These are phyloP conservation scores for Somion occarium DNA, from an alignment of 1,284 basidiomycete species.

Conservation along the genomic window DNA sequence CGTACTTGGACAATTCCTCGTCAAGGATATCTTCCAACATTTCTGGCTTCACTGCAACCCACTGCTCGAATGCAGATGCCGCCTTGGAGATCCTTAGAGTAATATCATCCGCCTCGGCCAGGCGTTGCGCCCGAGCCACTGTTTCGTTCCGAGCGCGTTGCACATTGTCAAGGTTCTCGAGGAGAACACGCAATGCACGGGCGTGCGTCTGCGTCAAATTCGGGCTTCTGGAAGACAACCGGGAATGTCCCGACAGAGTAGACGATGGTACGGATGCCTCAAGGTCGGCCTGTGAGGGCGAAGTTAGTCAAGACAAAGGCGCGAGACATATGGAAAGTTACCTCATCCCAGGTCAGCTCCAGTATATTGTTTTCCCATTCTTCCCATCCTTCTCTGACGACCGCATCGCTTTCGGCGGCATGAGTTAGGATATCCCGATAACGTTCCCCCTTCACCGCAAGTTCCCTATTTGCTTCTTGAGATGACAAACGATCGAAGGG, in stretches of 20 bases:
- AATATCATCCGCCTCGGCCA: conserved; percentile 75
- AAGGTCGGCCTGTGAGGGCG: conserved; percentile 51
- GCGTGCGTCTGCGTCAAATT: conserved; percentile 53
- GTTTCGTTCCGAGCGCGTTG: conserved; percentile 58
- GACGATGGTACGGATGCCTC: conserved; percentile 67
- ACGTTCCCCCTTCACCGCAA: conserved; percentile 66
- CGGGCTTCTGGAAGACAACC: conserved; percentile 30
- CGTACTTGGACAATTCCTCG: conserved; percentile 78
- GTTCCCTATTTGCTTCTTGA: conserved; percentile 71
- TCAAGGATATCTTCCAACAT: conserved; percentile 86
- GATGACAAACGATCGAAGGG: conserved; percentile 58
- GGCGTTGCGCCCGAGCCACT: conserved; percentile 60
- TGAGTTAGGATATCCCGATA: conserved; percentile 72
- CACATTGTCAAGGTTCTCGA: conserved; percentile 82
- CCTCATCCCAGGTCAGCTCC: conserved; percentile 73
- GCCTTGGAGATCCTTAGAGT: conserved; percentile 64
- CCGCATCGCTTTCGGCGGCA: conserved; percentile 71
- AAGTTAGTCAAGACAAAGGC: neutral
- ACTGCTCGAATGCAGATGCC: conserved; percentile 57
- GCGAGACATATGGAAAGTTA: conserved; percentile 30
- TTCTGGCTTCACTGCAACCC: conserved; percentile 73
- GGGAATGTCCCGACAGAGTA: conserved; percentile 36
- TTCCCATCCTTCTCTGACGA: conserved; percentile 79
- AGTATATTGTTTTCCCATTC: conserved; percentile 78
- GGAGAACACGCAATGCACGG: conserved; percentile 66